A percentile compares a stretch with the other conserved stretches of the same genome.
phyloP scores from a whole-genome alignment of 495 filamentous ascomycete genomes.

The Penicillium alfredii region DNA sequence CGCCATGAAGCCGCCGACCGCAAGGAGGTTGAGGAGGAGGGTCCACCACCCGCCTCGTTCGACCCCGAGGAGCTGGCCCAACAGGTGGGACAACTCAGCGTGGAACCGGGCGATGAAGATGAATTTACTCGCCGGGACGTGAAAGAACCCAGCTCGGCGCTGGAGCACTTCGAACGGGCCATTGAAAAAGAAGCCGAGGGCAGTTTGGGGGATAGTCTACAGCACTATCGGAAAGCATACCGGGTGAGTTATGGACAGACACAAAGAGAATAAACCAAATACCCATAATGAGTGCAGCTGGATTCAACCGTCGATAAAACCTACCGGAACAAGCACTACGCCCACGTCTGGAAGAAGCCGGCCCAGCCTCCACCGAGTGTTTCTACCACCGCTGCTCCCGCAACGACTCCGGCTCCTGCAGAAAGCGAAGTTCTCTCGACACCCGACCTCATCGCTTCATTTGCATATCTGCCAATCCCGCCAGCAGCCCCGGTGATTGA shows the following conservation, averaged over 20 bases:
- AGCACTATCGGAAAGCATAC: slow-evolving; percentile 85
- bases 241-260: slow-evolving; percentile 50
- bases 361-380: slow-evolving; percentile 50
- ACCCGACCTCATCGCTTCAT: slow-evolving; percentile 67
- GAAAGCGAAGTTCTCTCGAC: slow-evolving; percentile 46
- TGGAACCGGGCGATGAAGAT: slow-evolving; percentile 28
- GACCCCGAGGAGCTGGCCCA: slow-evolving; percentile 38
- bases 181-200: slow-evolving; percentile 83
- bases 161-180: slow-evolving; percentile 90
- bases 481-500: slow-evolving; percentile 54
- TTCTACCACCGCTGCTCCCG: slow-evolving; percentile 46
- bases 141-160: slow-evolving; percentile 63
- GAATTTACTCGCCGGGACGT: slow-evolving; percentile 21
- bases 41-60: slow-evolving; percentile 31
- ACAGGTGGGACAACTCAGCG: slow-evolving; percentile 31
- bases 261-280: slow-evolving; percentile 1
- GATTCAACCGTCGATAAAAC: slow-evolving; percentile 76
- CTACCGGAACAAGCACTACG: slow-evolving; percentile 88
- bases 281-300: slow-evolving; percentile 46
- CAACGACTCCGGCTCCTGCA: slow-evolving; percentile 45
- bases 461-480: slow-evolving; percentile 59
- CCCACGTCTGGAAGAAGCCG: slow-evolving; percentile 50
- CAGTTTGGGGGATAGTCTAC: slow-evolving; percentile 81
- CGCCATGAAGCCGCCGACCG: slow-evolving; percentile 30
- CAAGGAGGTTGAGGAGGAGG: slow-evolving; percentile 37